phyloP scores from a whole-genome alignment of 495 filamentous ascomycete species.

The Penicillium egyptiacum region DNA sequence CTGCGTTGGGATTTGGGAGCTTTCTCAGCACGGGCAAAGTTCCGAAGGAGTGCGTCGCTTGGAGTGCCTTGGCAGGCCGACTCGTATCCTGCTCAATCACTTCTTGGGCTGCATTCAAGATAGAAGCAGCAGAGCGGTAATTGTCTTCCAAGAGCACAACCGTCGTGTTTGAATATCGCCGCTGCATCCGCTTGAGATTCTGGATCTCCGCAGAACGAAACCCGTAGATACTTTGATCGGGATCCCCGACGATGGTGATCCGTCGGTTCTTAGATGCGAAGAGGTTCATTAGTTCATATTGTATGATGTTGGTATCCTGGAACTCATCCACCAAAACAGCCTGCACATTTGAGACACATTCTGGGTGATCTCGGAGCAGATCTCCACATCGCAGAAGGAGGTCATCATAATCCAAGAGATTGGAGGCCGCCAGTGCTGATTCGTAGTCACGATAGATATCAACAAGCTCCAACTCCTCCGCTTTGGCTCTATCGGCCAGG shows the following conservation, averaged over 20 bases:
- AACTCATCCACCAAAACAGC: slow-evolving; percentile 96
- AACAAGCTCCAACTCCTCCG: slow-evolving; percentile 72
- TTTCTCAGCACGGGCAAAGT: slow-evolving; percentile 81
- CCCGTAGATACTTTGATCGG: slow-evolving; percentile 97
- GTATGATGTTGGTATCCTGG: slow-evolving; percentile 93
- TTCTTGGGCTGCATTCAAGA: slow-evolving; percentile 74
- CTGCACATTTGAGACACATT: slow-evolving; percentile 90
- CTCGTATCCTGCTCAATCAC: slow-evolving; percentile 90
- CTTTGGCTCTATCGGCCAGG: slow-evolving; percentile 34
- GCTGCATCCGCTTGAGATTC: slow-evolving; percentile 78
- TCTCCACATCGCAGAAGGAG: slow-evolving; percentile 82
- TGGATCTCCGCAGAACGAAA: slow-evolving; percentile 96
- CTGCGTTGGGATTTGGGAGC: slow-evolving; percentile 66
- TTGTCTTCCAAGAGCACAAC: slow-evolving; percentile 91
- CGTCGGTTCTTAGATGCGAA: slow-evolving; percentile 69
- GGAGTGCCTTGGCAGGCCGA: slow-evolving; percentile 73
- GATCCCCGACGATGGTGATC: slow-evolving; percentile 95
- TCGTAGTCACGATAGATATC: slow-evolving; percentile 80
- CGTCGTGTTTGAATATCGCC: slow-evolving; percentile 71
- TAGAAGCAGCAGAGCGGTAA: slow-evolving; percentile 91
- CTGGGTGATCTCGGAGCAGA: slow-evolving; percentile 70
- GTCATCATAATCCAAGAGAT: slow-evolving; percentile 94
- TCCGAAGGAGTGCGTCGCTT: slow-evolving; percentile 78
- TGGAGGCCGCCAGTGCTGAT: slow-evolving; percentile 66
- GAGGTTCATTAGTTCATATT: slow-evolving; percentile 92